Percentiles rank a stretch among this genome's conserved stretches.
These are phyloP conservation scores for Torulaspora delbrueckii DNA, from an alignment of 805 yeast genomes.

Conservation along the genomic window DNA sequence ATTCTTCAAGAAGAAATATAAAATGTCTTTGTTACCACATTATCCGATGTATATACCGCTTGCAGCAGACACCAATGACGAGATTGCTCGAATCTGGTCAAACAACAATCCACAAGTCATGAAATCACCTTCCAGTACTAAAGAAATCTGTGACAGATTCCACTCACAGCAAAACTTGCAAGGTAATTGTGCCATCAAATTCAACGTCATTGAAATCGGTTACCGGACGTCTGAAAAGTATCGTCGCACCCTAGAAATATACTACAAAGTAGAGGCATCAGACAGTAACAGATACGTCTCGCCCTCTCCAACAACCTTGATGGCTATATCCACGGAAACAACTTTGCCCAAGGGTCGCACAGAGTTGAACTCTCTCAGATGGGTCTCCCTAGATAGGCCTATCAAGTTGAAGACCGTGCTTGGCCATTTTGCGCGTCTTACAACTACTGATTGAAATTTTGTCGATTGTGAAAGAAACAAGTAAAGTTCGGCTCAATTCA, in stretches of 20 bases:
- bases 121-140: background rate
- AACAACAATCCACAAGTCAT: conserved; percentile 6
- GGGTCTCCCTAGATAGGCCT: conserved; percentile 10
- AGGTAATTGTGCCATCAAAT: conserved; percentile 6
- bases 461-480: background rate
- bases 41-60: conserved; percentile 22
- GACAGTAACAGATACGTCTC: conserved; percentile 8
- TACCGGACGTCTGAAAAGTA: background rate
- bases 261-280: conserved; percentile 10
- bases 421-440: conserved; percentile 14
- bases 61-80: conserved; percentile 10
- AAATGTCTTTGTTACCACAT: conserved; percentile 12
- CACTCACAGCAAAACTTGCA: conserved; percentile 2
- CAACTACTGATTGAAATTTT: background rate
- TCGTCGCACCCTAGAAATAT: background rate
- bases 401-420: conserved; percentile 11
- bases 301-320: background rate
- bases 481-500: conserved; percentile 1
- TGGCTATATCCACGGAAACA: background rate
- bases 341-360: too few relatives aligned
- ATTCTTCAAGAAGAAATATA: conserved; percentile 8
- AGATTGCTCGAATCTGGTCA: conserved; percentile 16
- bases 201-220: conserved; percentile 9
- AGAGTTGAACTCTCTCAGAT: conserved; percentile 1
- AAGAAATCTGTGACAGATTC: conserved; percentile 7